Percentiles rank a stretch among this genome's conserved stretches.
phyloP scores from a whole-genome alignment of 495 filamentous ascomycete genomes.

The Podospora pseudocomata region DNA sequence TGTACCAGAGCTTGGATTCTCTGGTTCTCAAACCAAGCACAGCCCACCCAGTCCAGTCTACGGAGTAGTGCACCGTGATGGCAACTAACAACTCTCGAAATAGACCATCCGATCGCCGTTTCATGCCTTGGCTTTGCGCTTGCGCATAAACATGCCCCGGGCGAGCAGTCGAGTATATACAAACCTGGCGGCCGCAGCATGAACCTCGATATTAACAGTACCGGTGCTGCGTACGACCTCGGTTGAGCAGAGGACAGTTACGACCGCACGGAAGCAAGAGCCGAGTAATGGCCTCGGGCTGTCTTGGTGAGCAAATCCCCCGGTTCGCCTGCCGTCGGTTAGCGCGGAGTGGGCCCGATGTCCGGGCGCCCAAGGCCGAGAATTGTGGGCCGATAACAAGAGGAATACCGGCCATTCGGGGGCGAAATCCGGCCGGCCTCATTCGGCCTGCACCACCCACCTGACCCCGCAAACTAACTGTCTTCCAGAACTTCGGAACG shows the following conservation, averaged over 20 bases:
- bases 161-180: not conserved
- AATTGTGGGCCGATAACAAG: not conserved
- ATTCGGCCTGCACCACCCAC: not conserved
- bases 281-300: not conserved
- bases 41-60: not conserved
- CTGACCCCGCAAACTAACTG: not conserved
- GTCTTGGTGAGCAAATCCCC: too few species aligned
- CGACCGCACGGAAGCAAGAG: not conserved
- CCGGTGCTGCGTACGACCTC: not conserved
- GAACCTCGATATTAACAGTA: not conserved
- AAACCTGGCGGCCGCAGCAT: not conserved
- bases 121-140: not conserved
- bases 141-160: conserved; percentile 1
- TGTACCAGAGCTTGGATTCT: not conserved
- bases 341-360: not conserved
- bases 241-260: not conserved
- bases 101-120: conserved; percentile 1
- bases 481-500: not conserved
- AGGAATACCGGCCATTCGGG: not conserved
- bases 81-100: not conserved
- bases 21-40: not conserved
- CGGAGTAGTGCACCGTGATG: not conserved
- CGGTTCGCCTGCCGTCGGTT: not conserved
- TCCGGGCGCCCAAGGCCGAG: not conserved
- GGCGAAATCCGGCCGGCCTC: not conserved